Evolutionary conservation across 2,329 filamentous ascomycete genomes (phyloP).

Genomic region (Metarhizium rileyi): DNA sequence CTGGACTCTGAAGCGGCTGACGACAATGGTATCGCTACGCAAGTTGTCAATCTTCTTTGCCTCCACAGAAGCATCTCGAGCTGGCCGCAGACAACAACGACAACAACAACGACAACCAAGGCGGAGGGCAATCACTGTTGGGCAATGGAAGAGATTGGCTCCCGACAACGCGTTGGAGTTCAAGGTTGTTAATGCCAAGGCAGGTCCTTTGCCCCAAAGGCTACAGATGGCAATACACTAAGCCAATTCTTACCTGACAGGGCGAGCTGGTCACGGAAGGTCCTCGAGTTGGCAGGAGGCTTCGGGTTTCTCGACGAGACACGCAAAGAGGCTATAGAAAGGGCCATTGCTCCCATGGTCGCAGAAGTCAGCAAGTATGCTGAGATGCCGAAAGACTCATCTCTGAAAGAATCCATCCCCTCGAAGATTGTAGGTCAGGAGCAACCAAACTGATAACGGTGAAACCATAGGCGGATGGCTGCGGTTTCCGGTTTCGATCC

Average conservation of each 20-base stretch:
- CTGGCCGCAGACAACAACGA: too few species aligned
- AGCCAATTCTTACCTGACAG: constrained; percentile 3
- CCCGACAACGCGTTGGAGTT: constrained; percentile 27
- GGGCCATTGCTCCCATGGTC: constrained; percentile 3
- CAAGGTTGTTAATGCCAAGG: constrained; percentile 23
- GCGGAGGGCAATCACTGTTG: constrained; percentile 22
- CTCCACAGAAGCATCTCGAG: too few species aligned
- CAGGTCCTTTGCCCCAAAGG: constrained; percentile 9
- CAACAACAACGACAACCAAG: too few species aligned
- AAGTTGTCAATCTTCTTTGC: too few species aligned
- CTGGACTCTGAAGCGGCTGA: too few species aligned
- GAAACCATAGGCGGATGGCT: too few species aligned
- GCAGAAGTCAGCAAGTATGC: background rate
- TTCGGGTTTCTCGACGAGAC: constrained; percentile 9
- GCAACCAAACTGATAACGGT: too few species aligned
- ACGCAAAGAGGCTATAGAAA: constrained; percentile 1
- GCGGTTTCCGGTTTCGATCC: too few species aligned
- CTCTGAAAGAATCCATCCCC: background rate
- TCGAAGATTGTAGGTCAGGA: too few species aligned
- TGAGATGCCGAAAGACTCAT: background rate
- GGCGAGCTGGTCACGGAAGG: constrained; percentile 17
- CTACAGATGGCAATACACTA: background rate
- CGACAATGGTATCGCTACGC: too few species aligned
- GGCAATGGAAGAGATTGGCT: constrained; percentile 22
- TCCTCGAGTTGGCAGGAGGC: background rate